A percentile compares a stretch with the other conserved stretches of the same genome.
phyloP scores from a whole-genome alignment of 2,329 filamentous ascomycete species.

The Aspergillus oerlinghausenensis region DNA sequence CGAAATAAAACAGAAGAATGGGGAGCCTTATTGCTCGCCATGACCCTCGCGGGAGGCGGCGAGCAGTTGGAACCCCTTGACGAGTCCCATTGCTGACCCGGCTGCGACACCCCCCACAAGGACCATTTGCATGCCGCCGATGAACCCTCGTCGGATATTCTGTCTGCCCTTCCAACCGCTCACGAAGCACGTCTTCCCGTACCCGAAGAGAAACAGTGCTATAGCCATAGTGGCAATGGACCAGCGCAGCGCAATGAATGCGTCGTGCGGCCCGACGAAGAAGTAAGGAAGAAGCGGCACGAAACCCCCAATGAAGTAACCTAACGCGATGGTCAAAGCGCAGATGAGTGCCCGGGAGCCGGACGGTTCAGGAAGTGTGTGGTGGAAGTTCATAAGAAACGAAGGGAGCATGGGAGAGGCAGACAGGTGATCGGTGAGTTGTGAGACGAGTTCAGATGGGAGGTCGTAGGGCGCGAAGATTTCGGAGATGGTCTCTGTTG shows the following conservation, averaged over 20 bases:
- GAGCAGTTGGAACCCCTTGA: conserved; percentile 35
- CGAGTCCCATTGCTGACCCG: conserved; percentile 38
- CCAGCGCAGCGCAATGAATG: conserved; percentile 66
- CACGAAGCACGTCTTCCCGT: conserved; percentile 44
- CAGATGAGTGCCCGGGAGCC: conserved; percentile 35
- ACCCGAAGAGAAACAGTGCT: conserved; percentile 49
- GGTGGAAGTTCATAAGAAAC: conserved; percentile 41
- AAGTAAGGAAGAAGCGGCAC: conserved; percentile 53
- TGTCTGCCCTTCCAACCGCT: conserved; percentile 32
- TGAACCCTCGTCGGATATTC: conserved; percentile 29
- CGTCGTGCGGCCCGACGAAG: conserved; percentile 68
- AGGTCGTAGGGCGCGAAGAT: conserved; percentile 39
- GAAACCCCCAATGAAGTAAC: conserved; percentile 42
- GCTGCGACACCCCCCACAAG: conserved; percentile 37
- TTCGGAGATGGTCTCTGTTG: conserved; percentile 29
- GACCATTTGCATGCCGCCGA: conserved; percentile 39
- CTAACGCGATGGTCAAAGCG: conserved; percentile 37
- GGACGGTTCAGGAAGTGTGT: conserved; percentile 36
- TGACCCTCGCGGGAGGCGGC: conserved; percentile 13
- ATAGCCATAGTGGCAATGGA: conserved; percentile 51
- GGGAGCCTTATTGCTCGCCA: conserved; percentile 5
- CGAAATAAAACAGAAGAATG: not conserved
- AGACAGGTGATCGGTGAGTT: conserved; percentile 34
- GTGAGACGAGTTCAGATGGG: conserved; percentile 29
- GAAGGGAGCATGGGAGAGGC: conserved; percentile 33